Conservation (phyloP, 805 yeast genomes). For the Pichia pseudocactophila region DNA sequence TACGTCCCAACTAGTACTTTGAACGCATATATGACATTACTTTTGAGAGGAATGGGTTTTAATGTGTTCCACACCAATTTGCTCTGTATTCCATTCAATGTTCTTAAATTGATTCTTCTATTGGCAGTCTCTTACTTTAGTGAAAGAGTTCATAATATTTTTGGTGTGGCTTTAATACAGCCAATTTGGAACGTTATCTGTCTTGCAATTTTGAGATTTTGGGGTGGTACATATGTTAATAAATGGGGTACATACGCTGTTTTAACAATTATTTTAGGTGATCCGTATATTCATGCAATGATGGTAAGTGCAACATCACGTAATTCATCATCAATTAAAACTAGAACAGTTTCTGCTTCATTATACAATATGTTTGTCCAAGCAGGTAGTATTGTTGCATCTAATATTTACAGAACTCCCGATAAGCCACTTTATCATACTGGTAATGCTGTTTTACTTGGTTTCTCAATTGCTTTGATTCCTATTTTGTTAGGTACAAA, state of each 20-base stretch:
- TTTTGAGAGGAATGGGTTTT: conserved; percentile 42
- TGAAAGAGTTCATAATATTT: conserved; percentile 27
- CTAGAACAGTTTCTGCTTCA: conserved; percentile 55
- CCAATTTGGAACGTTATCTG: conserved; percentile 23
- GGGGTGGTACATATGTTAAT: conserved; percentile 21
- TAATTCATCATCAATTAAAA: conserved; percentile 53
- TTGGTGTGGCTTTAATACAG: conserved; percentile 16
- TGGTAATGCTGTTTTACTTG: conserved; percentile 42
- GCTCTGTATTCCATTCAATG: conserved; percentile 41
- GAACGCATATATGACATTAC: conserved; percentile 39
- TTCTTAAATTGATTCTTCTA: conserved; percentile 31
- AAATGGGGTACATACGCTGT: conserved; percentile 22
- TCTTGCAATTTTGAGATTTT: conserved; percentile 22
- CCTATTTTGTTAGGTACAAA: conserved; percentile 26
- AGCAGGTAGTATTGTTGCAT: conserved; percentile 42
- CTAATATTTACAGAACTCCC: conserved; percentile 46
- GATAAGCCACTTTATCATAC: conserved; percentile 53
- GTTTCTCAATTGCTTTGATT: conserved; percentile 24
- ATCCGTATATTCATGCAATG: conserved; percentile 46
- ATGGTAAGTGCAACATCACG: conserved; percentile 53
- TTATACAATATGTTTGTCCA: conserved; percentile 59
- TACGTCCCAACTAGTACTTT: conserved; percentile 32
- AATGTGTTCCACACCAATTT: conserved; percentile 43
- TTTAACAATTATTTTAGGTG: conserved; percentile 28
- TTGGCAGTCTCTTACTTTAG: conserved; percentile 30